These are phyloP conservation scores for Kuraishia borneana DNA, from an alignment of 805 yeast species.

Conservation along the genomic window DNA sequence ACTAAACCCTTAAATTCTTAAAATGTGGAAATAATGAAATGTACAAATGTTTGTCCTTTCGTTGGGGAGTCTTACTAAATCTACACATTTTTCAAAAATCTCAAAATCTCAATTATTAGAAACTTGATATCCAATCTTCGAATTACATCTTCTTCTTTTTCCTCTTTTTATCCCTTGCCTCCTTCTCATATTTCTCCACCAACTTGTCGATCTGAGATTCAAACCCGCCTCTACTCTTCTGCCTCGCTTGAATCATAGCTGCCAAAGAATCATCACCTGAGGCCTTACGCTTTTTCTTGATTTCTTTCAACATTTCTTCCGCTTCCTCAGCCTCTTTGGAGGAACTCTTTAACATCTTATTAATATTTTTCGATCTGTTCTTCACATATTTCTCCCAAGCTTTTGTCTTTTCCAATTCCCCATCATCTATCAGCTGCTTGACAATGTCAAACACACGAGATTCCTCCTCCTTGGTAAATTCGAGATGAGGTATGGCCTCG, in stretches of 20 bases:
- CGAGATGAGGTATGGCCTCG: slow-evolving; percentile 71
- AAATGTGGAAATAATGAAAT: too few species aligned
- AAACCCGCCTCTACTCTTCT: slow-evolving; percentile 23
- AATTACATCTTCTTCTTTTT: slow-evolving; percentile 5
- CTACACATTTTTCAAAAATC: too few species aligned
- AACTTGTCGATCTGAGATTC: slow-evolving; percentile 29
- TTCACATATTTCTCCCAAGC: slow-evolving; percentile 40
- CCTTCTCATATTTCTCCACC: slow-evolving; percentile 36
- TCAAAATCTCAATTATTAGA: too few species aligned
- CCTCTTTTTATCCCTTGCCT: slow-evolving; percentile 22
- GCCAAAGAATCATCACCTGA: slow-evolving; percentile 29
- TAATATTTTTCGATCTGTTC: slow-evolving; percentile 34
- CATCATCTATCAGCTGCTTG: slow-evolving; percentile 27
- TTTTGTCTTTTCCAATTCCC: slow-evolving; percentile 21
- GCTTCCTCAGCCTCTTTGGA: slow-evolving; percentile 62
- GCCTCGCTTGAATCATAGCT: slow-evolving; percentile 37
- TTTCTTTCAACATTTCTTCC: slow-evolving; percentile 29
- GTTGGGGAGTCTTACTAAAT: too few species aligned
- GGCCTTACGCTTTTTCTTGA: slow-evolving; percentile 17
- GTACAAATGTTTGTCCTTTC: too few species aligned
- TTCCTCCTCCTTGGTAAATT: slow-evolving; percentile 48
- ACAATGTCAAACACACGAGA: slow-evolving; percentile 45
- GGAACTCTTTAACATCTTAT: slow-evolving; percentile 34
- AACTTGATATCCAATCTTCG: neutral
- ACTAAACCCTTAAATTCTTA: too few species aligned